Conservation (phyloP, 495 filamentous ascomycete genomes). For the Baudoinia panamericana region DNA sequence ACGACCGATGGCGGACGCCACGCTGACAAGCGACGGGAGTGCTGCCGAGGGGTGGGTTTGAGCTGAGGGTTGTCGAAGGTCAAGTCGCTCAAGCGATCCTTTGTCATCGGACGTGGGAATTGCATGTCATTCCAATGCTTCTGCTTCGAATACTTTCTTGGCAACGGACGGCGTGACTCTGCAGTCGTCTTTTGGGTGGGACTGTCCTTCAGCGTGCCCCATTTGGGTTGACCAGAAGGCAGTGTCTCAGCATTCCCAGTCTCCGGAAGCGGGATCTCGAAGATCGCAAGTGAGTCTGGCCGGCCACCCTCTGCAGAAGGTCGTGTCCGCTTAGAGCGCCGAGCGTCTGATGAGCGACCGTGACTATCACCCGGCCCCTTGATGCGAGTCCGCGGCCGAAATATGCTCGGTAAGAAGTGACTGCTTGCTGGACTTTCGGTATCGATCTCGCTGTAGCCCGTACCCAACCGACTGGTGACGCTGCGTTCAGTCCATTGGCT, state of each 20-base stretch:
- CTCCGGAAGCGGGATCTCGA: conserved; percentile 11
- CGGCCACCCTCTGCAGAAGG: conserved; percentile 8
- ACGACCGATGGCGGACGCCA: conserved; percentile 40
- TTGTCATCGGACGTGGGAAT: conserved; percentile 18
- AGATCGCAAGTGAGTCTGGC: conserved; percentile 18
- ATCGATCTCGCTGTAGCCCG: conserved; percentile 16
- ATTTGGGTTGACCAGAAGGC: conserved; percentile 17
- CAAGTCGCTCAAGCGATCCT: conserved; percentile 15
- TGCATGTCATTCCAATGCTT: conserved; percentile 15
- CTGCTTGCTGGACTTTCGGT: conserved; percentile 23
- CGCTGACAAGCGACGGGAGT: not conserved
- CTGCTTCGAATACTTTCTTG: conserved; percentile 18
- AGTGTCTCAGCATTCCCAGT: not conserved
- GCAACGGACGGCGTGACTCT: conserved; percentile 6
- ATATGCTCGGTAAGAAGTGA: conserved; percentile 30
- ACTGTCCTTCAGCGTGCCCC: conserved; percentile 13
- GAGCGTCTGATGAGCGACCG: not conserved
- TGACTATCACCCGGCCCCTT: too few species aligned
- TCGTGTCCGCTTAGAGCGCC: conserved; percentile 5
- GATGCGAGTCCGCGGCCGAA: conserved; percentile 29
- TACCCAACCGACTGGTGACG: conserved; percentile 19
- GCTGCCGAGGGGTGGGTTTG: not conserved
- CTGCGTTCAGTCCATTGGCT: conserved; percentile 25
- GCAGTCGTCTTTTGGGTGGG: not conserved
- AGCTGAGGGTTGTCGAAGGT: conserved; percentile 10